Base-by-base conservation (phyloP, 192 early-diverging fungal species). In the Gamsiella multidivaricata region DNA sequence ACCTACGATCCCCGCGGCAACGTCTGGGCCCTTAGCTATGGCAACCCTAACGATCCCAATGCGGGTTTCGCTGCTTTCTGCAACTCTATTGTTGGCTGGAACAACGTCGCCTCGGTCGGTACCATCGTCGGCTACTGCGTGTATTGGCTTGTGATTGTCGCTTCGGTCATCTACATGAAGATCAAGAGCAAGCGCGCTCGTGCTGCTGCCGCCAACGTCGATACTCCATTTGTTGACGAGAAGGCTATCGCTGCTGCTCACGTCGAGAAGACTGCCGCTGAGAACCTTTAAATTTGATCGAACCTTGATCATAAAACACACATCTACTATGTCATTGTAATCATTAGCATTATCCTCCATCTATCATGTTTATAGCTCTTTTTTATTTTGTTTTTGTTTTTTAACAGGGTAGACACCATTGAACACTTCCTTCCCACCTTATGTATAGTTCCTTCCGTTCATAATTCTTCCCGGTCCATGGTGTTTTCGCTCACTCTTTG, bases 71-170 rank as follows among this genome's bases (percentile, higher is more conserved):
- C 88, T 88, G 71, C 81, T 31, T 86, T 97, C 56, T 90, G 94
- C 66, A 88, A 91, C 59, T 85, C 92, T 3, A 69, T 96, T 22
- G 64, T 93, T 31, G 94, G 95, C 5, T 96, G 94, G 92, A 87
- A 76, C 57, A 90, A 90, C 59, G 80, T 87, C 23, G 93, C 92
- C 8, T 95, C 93, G 0, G 65, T 87, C 45, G 94, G 89, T 45
- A 88, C 90, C 42, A 86, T 95, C 31, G 75, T 87, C 49, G 88
- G 86, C 5, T 97, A 97, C 84, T 90, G 89, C 66, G 54, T 91
- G 3, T 96, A 94, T 81, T 97, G 96, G 95, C 61, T 88, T 0
- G 70, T 67, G 14, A 33, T 95, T 41, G 79, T 74, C 29, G 58
- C 80, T n/a, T 65, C 65, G 22, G 58, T 96, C 3, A 65, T 90